Evolutionary conservation across 176 grass and related monocot species (phyloP).

Genomic region (Saccharum spontaneum): DNA sequence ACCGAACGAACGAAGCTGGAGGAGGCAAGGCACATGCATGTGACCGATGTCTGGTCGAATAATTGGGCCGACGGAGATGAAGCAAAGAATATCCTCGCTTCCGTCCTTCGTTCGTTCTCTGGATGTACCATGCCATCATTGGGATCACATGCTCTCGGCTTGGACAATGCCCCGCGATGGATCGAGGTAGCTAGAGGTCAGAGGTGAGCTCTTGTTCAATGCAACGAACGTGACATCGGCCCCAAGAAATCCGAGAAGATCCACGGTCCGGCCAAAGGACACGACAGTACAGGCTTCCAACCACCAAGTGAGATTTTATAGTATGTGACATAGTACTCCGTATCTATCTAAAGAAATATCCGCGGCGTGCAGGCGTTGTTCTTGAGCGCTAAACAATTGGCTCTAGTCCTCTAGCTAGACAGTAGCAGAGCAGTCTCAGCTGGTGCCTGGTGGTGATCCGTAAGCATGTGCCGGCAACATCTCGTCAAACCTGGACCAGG

Average conservation of each 20-base stretch:
- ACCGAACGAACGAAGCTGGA: neutral
- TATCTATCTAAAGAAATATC: neutral
- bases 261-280: neutral
- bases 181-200: no score
- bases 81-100: conserved; percentile 19
- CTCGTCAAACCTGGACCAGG: no score
- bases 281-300: conserved; percentile 28
- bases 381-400: conserved; percentile 9
- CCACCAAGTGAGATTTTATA: neutral
- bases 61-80: neutral
- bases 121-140: neutral
- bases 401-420: neutral
- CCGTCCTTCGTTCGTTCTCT: neutral
- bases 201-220: neutral
- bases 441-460: neutral
- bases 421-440: neutral
- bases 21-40: neutral
- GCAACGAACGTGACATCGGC: neutral
- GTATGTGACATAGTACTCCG: no score
- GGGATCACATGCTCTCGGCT: neutral
- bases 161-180: neutral
- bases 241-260: conserved; percentile 14
- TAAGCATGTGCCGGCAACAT: no score
- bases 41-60: conserved; percentile 1
- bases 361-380: neutral